These are phyloP conservation scores for Berkeleyomyces rouxiae DNA, from an alignment of 2,329 filamentous ascomycete genomes.

Conservation along the genomic window DNA sequence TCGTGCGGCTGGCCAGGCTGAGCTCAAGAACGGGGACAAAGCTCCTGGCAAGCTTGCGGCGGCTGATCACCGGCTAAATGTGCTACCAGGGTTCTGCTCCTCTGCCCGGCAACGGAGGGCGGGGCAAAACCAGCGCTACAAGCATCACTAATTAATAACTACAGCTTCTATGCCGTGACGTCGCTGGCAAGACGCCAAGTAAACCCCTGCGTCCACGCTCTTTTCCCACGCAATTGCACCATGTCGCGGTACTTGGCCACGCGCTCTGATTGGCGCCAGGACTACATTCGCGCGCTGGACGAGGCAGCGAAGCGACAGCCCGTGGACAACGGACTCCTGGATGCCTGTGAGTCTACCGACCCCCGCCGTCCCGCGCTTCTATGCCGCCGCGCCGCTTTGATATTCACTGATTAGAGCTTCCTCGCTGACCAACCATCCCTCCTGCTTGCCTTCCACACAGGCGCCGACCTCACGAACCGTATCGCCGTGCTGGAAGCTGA, in stretches of 20 bases:
- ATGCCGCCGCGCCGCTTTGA: not conserved
- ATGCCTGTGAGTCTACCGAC: conserved; percentile 48
- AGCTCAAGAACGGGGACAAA: not conserved
- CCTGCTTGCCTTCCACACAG: conserved; percentile 22
- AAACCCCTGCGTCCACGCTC: not conserved
- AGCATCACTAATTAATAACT: too few relatives aligned
- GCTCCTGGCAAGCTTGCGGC: not conserved
- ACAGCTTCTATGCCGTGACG: not conserved
- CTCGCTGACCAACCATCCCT: not conserved
- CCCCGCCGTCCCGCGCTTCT: not conserved
- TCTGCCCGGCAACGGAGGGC: not conserved
- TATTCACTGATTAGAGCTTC: not conserved
- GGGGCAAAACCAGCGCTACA: not conserved
- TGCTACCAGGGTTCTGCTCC: not conserved
- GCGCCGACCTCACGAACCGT: conserved; percentile 49
- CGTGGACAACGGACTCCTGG: conserved; percentile 49
- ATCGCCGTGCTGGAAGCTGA: conserved; percentile 46
- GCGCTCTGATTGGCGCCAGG: conserved; percentile 52
- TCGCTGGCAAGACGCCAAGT: not conserved
- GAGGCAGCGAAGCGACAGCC: conserved; percentile 52
- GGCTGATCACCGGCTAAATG: conserved; percentile 4
- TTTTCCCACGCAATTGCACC: not conserved
- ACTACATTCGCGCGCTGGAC: conserved; percentile 61
- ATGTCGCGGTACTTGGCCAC: conserved; percentile 9
- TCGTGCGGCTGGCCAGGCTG: not conserved